Base-by-base conservation (phyloP, 441 rosid genomes). In the Euphorbia celastroides region DNA sequence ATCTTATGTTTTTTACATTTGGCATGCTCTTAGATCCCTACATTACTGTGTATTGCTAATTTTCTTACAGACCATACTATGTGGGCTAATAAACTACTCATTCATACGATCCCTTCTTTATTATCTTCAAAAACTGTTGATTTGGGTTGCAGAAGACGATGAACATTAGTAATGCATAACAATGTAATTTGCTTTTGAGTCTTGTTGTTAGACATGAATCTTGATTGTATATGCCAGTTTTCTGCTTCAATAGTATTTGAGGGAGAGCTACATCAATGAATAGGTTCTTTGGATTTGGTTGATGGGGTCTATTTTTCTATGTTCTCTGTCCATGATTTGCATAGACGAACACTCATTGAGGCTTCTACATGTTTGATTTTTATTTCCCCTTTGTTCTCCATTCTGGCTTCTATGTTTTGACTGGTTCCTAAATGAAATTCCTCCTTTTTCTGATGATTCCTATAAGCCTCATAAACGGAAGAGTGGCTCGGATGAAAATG, bases 381-480 rank as follows among this genome's bases (percentile, higher is more conserved):
- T 54, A 22, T n/a, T 22, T 34, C 41, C 23, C 20, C 38, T 58
- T 30, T 23, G 32, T 20, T 14, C 34, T 22, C 12, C 28, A 28
- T 51, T 12, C 26, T 16, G 57, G 16, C 48, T 62, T 55, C 41
- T 28, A 8, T 22, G 23, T 66, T 27, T 56, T 27, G 1, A 28
- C 51, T 1, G 25, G 20, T 5, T 32, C 3, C 13, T 60, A 66
- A 73, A 80, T 54, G 70, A 34, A 52, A 59, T 57, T 57, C 57
- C 67, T 44, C 8, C 34, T 11, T 38, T 9, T 19, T 66, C 23
- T 56, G 50, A 54, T 60, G 22, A 10, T 57, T 65, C 66, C 56
- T 67, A 51, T 70, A 80, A 88, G 94, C 78, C 70, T 31, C 67
- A 86, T 57, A 91, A 89, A 75, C 75, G 89, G 66, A 88, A 85